Percentiles rank a stretch among this genome's conserved stretches.
These are phyloP conservation scores for Penicillium corylophilum DNA, from an alignment of 2,329 filamentous ascomycete genomes.

Conservation along the genomic window DNA sequence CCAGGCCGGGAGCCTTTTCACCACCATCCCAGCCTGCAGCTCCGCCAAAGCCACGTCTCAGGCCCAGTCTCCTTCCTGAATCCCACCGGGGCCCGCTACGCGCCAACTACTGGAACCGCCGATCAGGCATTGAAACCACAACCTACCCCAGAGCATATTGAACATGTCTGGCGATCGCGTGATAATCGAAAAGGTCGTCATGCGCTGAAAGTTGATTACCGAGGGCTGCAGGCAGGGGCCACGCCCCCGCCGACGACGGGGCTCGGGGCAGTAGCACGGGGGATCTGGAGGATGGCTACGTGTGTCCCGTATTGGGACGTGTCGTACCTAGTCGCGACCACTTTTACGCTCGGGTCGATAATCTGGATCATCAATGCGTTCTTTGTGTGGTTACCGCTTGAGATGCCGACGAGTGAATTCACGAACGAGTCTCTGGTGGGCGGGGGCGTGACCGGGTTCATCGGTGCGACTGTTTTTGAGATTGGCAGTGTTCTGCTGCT, in stretches of 20 bases:
- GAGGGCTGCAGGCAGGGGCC: slow-evolving; percentile 18
- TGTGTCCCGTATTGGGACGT: slow-evolving; percentile 57
- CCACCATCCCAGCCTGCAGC: slow-evolving; percentile 5
- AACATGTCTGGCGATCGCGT: slow-evolving; percentile 45
- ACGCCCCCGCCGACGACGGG: slow-evolving; percentile 37
- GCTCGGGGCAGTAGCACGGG: slow-evolving; percentile 30
- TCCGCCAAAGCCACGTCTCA: slow-evolving; percentile 16
- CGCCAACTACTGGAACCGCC: slow-evolving; percentile 6
- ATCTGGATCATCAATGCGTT: slow-evolving; percentile 62
- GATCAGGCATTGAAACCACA: slow-evolving; percentile 5
- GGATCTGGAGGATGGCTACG: slow-evolving; percentile 51
- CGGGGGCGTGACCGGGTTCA: slow-evolving; percentile 62
- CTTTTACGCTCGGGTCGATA: slow-evolving; percentile 55
- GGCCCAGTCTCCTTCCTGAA: slow-evolving; percentile 52
- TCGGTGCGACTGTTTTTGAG: slow-evolving; percentile 69
- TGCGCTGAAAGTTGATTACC: slow-evolving; percentile 35
- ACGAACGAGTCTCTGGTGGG: slow-evolving; percentile 52
- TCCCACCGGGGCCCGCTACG: slow-evolving; percentile 47
- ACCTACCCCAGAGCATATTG: slow-evolving; percentile 10
- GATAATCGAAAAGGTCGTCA: slow-evolving; percentile 53
- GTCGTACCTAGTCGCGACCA: slow-evolving; percentile 54
- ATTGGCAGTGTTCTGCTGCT: slow-evolving; percentile 62
- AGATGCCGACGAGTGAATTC: slow-evolving; percentile 55
- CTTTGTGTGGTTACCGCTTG: slow-evolving; percentile 63
- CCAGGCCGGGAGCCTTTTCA: slow-evolving; percentile 13